These are phyloP conservation scores for Sporothrix luriei DNA, from an alignment of 2,329 filamentous ascomycete genomes.

Conservation along the genomic window DNA sequence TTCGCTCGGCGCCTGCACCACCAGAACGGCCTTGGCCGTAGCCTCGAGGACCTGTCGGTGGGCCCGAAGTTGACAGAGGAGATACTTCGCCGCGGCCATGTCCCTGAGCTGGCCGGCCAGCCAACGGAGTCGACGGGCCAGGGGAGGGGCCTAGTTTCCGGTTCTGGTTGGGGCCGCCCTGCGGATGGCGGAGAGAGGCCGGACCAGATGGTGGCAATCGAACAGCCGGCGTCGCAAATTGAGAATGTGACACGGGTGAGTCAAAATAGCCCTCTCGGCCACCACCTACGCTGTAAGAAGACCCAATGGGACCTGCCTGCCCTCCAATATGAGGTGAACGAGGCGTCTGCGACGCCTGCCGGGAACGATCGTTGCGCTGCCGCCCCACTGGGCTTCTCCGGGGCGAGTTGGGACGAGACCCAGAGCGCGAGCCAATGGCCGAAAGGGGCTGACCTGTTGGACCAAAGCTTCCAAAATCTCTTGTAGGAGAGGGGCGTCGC, in stretches of 20 bases:
- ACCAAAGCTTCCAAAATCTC: constrained; percentile 39
- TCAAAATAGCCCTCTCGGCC: constrained; percentile 25
- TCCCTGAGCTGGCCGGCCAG: constrained; percentile 43
- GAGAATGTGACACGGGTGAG: neutral
- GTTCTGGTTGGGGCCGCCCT: constrained; percentile 49
- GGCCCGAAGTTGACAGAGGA: constrained; percentile 18
- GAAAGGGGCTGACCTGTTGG: constrained; percentile 51
- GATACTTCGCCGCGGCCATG: constrained; percentile 31
- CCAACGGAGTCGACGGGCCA: constrained; percentile 38
- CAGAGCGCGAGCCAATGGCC: constrained; percentile 53
- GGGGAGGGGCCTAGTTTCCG: constrained; percentile 48
- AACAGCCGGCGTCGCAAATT: constrained; percentile 18
- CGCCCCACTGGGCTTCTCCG: constrained; percentile 50
- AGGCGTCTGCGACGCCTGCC: constrained; percentile 49
- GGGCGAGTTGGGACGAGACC: constrained; percentile 58
- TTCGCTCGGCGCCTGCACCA: neutral
- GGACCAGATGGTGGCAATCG: constrained; percentile 58
- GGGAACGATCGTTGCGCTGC: constrained; percentile 52
- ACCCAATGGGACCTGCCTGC: neutral
- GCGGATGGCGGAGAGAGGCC: constrained; percentile 55
- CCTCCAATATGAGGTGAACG: constrained; percentile 41
- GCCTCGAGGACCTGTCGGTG: constrained; percentile 34
- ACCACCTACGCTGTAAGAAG: neutral
- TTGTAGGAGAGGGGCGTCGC: constrained; percentile 52
- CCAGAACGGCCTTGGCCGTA: constrained; percentile 27